A percentile compares a stretch with the other conserved stretches of the same genome.
Evolutionary conservation across 768 basidiomycete species (phyloP).

Genomic region (Boletales sp.): DNA sequence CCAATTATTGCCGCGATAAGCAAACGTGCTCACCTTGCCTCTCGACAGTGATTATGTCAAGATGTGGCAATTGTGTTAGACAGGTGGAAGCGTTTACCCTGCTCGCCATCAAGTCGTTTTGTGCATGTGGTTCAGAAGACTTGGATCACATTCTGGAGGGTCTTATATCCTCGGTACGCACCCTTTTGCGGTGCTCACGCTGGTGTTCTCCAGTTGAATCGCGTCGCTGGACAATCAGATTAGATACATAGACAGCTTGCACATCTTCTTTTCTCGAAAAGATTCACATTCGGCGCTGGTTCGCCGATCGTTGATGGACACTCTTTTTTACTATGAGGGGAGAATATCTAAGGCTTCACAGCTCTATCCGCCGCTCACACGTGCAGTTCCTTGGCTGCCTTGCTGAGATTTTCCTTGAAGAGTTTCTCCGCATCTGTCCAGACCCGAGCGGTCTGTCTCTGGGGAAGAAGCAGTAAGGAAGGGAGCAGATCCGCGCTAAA

Average conservation of each 20-base stretch:
- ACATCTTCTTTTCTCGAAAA: too few species aligned
- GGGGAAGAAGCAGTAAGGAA: slow-evolving; percentile 73
- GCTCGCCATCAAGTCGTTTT: too few species aligned
- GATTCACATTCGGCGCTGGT: neutral
- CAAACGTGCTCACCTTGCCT: too few species aligned
- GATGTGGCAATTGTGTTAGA: slow-evolving; percentile 31
- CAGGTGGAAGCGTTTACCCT: neutral
- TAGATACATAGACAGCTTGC: too few species aligned
- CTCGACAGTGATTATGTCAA: slow-evolving; percentile 28
- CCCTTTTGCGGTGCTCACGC: neutral
- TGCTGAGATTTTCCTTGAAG: slow-evolving; percentile 64
- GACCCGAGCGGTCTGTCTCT: slow-evolving; percentile 62
- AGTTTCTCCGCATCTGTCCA: slow-evolving; percentile 88
- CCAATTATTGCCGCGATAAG: too few species aligned
- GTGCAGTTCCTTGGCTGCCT: slow-evolving; percentile 35
- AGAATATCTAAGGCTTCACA: neutral
- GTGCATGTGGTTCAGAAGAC: too few species aligned
- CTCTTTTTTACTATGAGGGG: too few species aligned
- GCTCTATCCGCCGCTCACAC: neutral
- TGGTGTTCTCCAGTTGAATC: too few species aligned
- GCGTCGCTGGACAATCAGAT: too few species aligned
- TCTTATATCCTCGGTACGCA: neutral
- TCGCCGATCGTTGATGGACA: neutral
- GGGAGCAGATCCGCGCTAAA: slow-evolving; percentile 88
- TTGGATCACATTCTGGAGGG: neutral